Conservation (phyloP, 345 rosid species). For the Eucalyptus sp. region DNA sequence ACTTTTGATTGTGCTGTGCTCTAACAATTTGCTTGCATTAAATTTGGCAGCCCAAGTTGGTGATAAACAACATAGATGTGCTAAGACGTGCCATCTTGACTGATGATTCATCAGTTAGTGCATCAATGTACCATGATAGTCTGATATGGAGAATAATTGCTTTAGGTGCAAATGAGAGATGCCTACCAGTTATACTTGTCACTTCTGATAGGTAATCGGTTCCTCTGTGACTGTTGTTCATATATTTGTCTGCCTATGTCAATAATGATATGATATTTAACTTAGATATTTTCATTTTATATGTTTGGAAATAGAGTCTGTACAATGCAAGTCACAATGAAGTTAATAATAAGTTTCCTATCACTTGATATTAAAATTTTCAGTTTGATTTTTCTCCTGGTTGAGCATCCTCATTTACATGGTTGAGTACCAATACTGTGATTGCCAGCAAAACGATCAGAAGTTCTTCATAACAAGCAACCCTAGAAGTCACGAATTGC, state of each 20-base stretch:
- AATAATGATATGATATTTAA: background rate
- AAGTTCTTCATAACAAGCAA: background rate
- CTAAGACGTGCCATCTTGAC: conserved; percentile 51
- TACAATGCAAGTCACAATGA: background rate
- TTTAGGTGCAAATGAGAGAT: conserved; percentile 69
- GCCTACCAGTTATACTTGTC: conserved; percentile 69
- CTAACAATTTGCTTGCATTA: background rate
- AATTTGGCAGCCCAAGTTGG: conserved; percentile 83
- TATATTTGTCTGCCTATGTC: background rate
- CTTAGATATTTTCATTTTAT: background rate
- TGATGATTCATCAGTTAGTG: conserved; percentile 48
- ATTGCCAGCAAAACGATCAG: background rate
- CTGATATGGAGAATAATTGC: conserved; percentile 85
- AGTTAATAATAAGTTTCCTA: background rate
- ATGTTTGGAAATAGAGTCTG: background rate
- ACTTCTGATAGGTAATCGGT: conserved; percentile 69
- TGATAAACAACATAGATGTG: conserved; percentile 85
- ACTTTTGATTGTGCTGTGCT: background rate
- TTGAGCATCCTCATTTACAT: background rate
- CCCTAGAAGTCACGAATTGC: background rate
- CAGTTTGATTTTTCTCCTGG: background rate
- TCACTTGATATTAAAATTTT: background rate
- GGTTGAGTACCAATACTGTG: background rate
- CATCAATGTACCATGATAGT: conserved; percentile 82
- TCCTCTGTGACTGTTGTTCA: background rate